Conservation (phyloP, 768 basidiomycete genomes). For the Lactarius indigo region DNA sequence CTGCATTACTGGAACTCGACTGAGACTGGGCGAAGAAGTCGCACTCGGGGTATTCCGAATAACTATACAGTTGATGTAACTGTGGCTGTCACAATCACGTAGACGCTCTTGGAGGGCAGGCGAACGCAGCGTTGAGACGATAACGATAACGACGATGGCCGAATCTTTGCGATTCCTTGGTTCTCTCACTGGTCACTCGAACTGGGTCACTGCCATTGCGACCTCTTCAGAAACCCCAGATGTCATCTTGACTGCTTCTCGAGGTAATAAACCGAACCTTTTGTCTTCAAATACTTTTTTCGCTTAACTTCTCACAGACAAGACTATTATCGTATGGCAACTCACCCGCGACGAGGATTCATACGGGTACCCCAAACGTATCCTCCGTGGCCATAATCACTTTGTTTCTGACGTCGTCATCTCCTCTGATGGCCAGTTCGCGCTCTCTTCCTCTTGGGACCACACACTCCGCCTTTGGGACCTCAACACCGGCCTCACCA, state of each 20-base stretch:
- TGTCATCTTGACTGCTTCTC: slow-evolving; percentile 97
- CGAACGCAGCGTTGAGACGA: slow-evolving; percentile 6
- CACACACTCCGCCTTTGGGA: slow-evolving; percentile 99
- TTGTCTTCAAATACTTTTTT: slow-evolving; percentile 18
- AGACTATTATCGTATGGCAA: slow-evolving; percentile 99
- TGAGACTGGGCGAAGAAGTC: too few species aligned
- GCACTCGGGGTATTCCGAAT: slow-evolving; percentile 2
- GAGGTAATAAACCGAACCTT: slow-evolving; percentile 54
- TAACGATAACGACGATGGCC: slow-evolving; percentile 18
- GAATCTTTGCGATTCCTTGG: slow-evolving; percentile 51
- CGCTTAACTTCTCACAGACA: slow-evolving; percentile 58
- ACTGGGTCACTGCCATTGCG: slow-evolving; percentile 98
- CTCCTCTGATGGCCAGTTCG: slow-evolving; percentile 99
- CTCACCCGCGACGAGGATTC: slow-evolving; percentile 88
- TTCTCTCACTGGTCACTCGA: slow-evolving; percentile 88
- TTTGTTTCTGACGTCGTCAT: slow-evolving; percentile 99
- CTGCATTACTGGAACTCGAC: too few species aligned
- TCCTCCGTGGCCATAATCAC: slow-evolving; percentile 98
- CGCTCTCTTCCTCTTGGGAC: slow-evolving; percentile 99
- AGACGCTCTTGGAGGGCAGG: not conserved
- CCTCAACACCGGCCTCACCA: slow-evolving; percentile 94
- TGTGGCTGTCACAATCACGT: slow-evolving; percentile 25
- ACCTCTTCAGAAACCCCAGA: slow-evolving; percentile 99
- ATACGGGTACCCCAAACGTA: slow-evolving; percentile 96
- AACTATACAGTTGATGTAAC: slow-evolving; percentile 25